Evolutionary conservation across 805 yeast species (phyloP), one percentile per base, ranked within the genome.

Genomic region (Starmerella floricola): DNA sequence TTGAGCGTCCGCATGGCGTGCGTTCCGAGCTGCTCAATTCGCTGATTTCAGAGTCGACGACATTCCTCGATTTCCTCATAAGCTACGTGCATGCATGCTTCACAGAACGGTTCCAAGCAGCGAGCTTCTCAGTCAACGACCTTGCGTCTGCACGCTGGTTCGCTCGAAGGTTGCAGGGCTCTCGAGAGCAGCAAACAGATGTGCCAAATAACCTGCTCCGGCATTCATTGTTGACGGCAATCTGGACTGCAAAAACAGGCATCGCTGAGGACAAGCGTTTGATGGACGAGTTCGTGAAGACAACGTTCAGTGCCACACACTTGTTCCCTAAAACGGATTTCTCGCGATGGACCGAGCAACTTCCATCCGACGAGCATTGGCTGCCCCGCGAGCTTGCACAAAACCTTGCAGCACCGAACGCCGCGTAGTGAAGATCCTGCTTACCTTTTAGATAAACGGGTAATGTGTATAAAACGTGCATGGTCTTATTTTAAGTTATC

Each of bases 1-100:
- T 72, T 52, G 95, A 85, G 59, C 69, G 69, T 21, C 67, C 72
- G 26, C 75, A 77, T 0, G 84, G 84, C 1, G 29, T 49, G 4
- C 30, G 17, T 13, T 12, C 34, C 6, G 23, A 19, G 8, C 31
- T 47, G 15, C 36, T 18, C 12, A 12, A 17, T 2, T n/a, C 17
- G 3, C 24, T 46, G n/a, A n/a, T n/a, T 1, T n/a, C 16, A 1
- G 26, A 31, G 2, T 34, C 20, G 2, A 32, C 45, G 15, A 34
- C 19, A 21, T 17, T 4, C 8, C 29, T 28, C 4, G 41, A 36
- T 19, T 24, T 34, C 11, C 12, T 20, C 10, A 10, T 42, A 6
- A 38, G 44, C 40, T 45, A 39, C 38, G 27, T 41, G n/a, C 51
- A 45, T 23, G 43, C 49, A 1, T 38, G 45, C 34, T 36, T 45